phyloP scores from a whole-genome alignment of 257 asterid genomes.

The Parsonsia alboflavescens region DNA sequence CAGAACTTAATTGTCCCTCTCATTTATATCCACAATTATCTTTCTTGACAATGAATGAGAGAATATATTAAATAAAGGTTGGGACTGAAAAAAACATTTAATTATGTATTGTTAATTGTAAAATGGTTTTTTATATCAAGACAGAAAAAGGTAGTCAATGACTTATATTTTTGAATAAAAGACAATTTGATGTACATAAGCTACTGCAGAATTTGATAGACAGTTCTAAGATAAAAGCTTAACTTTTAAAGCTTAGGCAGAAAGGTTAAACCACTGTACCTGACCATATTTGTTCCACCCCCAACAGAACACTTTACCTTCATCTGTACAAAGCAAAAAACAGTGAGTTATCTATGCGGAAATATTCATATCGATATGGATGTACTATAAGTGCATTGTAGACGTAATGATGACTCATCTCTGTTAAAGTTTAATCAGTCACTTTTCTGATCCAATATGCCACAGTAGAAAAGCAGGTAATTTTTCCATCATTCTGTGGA shows the following conservation, averaged over 20 bases:
- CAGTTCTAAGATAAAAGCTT: background rate
- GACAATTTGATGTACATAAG: background rate
- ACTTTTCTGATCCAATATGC: background rate
- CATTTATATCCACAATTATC: no score
- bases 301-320: constrained; percentile 86
- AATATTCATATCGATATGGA: background rate
- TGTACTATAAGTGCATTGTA: no score
- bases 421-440: background rate
- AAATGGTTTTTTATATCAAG: no score
- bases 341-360: constrained; percentile 15
- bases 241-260: background rate
- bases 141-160: no score
- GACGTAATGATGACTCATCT: background rate
- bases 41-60: no score
- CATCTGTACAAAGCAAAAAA: constrained; percentile 40
- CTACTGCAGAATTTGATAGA: background rate
- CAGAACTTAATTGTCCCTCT: no score
- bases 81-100: no score
- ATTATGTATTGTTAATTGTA: no score
- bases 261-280: constrained; percentile 39
- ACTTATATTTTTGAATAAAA: background rate
- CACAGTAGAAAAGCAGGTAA: background rate
- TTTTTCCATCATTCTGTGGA: background rate
- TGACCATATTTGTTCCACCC: constrained; percentile 99
- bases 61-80: no score